Evolutionary conservation across 192 early-diverging fungal species (phyloP).

Genomic region (Rhizophlyctis rosea): DNA sequence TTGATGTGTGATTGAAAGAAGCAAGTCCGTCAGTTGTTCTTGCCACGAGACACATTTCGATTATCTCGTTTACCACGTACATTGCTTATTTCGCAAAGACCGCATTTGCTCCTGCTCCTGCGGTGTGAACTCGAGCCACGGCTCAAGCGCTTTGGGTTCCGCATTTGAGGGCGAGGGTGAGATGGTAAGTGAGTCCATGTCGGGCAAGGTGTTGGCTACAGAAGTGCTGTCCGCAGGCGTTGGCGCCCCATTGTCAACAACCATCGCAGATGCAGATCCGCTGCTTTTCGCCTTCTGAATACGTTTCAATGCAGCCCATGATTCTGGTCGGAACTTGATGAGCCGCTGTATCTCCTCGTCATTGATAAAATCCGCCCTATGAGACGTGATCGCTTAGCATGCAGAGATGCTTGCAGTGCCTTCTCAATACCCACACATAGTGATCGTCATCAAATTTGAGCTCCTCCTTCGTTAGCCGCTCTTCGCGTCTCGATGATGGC

Average conservation of each 20-base stretch:
- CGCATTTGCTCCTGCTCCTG: conserved; percentile 72
- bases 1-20: conserved; percentile 19
- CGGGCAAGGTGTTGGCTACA: conserved; percentile 7
- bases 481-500: conserved; percentile 47
- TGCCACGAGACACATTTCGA: conserved; percentile 1
- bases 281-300: conserved; percentile 55
- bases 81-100: conserved; percentile 74
- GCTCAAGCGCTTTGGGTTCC: neutral
- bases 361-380: conserved; percentile 73
- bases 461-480: conserved; percentile 70
- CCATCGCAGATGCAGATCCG: neutral
- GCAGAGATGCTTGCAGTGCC: too few relatives aligned
- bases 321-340: conserved; percentile 70
- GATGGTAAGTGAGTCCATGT: conserved; percentile 2
- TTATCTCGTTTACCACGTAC: conserved; percentile 39
- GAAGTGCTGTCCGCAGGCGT: too few relatives aligned
- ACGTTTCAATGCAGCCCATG: conserved; percentile 59
- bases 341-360: conserved; percentile 81
- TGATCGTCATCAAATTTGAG: conserved; percentile 88
- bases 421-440: conserved; percentile 67
- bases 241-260: too few relatives aligned
- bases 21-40: conserved; percentile 11
- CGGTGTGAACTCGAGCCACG: conserved; percentile 59
- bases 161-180: too few relatives aligned
- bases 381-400: neutral